A percentile compares a stretch with the other conserved stretches of the same genome.
These are phyloP conservation scores for Crataegus laevigata DNA, from an alignment of 306 rosid genomes.

Conservation along the genomic window DNA sequence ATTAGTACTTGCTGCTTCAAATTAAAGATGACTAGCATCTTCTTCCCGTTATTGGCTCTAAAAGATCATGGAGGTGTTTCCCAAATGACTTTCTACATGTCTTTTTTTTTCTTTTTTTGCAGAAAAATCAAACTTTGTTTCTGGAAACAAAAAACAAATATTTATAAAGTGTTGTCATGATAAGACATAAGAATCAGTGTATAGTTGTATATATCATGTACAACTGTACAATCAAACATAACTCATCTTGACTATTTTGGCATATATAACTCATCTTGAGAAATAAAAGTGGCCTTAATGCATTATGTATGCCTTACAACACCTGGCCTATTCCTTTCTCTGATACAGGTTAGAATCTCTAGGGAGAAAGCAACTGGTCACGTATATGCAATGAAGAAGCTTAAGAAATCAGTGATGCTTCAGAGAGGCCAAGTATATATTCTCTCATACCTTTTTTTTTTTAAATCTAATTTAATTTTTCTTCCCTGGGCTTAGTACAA, in stretches of 20 bases:
- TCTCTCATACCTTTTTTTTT: not conserved
- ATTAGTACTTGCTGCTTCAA: not conserved
- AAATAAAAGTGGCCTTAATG: not conserved
- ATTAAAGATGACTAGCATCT: not conserved
- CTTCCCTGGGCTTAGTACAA: conserved; percentile 7
- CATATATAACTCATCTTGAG: not conserved
- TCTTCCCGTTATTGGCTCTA: not conserved
- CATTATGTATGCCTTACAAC: not conserved
- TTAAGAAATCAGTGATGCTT: conserved; percentile 97
- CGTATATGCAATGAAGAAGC: conserved; percentile 99
- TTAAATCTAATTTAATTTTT: conserved; percentile 16
- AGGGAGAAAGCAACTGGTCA: conserved; percentile 86
- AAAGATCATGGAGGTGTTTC: no score
- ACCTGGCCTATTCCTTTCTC: conserved; percentile 10
- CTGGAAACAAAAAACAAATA: no score
- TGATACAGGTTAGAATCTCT: conserved; percentile 71
- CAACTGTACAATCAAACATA: no score
- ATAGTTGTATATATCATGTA: no score
- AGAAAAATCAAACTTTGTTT: no score
- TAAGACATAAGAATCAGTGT: no score
- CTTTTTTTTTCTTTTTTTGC: no score
- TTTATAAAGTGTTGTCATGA: no score
- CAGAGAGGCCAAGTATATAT: conserved; percentile 86
- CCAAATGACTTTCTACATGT: no score
- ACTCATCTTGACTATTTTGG: not conserved